These are phyloP conservation scores for Kluyveromyces lactis DNA, from an alignment of 805 yeast genomes.

Conservation along the genomic window DNA sequence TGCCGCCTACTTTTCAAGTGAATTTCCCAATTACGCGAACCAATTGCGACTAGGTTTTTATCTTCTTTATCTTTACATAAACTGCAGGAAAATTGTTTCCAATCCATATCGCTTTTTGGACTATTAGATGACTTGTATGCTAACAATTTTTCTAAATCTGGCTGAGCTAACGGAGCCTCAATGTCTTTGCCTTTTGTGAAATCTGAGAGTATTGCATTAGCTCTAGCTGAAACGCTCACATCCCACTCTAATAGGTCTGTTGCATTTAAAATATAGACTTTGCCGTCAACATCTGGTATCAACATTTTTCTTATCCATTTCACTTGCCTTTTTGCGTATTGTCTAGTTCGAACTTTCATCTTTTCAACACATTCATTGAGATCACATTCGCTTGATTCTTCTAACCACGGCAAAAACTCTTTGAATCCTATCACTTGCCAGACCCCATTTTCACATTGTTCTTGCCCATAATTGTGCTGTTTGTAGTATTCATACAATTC, in stretches of 20 bases:
- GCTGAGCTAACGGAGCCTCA: constrained; percentile 32
- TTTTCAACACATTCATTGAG: constrained; percentile 47
- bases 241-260: constrained; percentile 61
- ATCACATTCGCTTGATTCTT: constrained; percentile 15
- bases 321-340: constrained; percentile 80
- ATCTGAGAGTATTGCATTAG: constrained; percentile 38
- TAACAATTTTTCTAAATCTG: constrained; percentile 25
- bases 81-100: constrained; percentile 67
- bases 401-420: constrained; percentile 72
- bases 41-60: constrained; percentile 56
- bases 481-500: constrained; percentile 44
- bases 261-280: constrained; percentile 65
- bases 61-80: constrained; percentile 52
- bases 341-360: constrained; percentile 80
- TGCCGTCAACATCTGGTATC: constrained; percentile 53
- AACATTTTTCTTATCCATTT: constrained; percentile 81
- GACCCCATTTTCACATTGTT: constrained; percentile 61
- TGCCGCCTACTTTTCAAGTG: constrained; percentile 70
- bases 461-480: constrained; percentile 19
- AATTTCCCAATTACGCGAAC: constrained; percentile 58
- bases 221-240: constrained; percentile 45
- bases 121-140: constrained; percentile 7
- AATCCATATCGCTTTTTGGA: constrained; percentile 22
- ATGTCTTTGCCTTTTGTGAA: constrained; percentile 28
- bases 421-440: constrained; percentile 96